Evolutionary conservation across 257 asterid genomes (phyloP), one percentile per base, ranked within the genome.

Genomic region (Salvia rosmarinus): DNA sequence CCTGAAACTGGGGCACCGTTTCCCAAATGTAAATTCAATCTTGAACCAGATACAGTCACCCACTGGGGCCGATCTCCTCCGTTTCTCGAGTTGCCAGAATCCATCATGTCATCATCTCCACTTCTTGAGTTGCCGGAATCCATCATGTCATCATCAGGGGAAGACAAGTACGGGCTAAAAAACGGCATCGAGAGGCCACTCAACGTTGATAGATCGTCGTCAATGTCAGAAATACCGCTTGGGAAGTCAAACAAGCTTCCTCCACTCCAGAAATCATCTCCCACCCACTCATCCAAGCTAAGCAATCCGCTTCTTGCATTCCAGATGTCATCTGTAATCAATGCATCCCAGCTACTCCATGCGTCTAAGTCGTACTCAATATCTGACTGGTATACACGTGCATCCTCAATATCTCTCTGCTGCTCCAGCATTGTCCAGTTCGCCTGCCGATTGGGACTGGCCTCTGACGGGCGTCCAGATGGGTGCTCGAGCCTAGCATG

Each of bases 401-500:
- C 82, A 74, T 90, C 96, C 52, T 77, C 89, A 0, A 82, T 52
- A 40, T 84, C 89, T 57, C 81, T 80, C 67, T 85, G 84, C 19
- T 55, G 82, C 83, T 89, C 88, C 73, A 90, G 54, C 49, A 60
- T 47, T 20, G 59, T 69, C 98, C 98, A 92, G 51, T 85, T 82
- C 10, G 81, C 68, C 66, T 79, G 81, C 8, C 92, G 85, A 60
- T 74, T 65, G 3, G 85, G 80, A 28, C 81, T 80, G 20, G 81
- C 86, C 72, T 80, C 90, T 1, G 95, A 81, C 14, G 96, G 98
- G 54, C 81, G 81, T 28, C 50, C 65, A 34, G 42, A 37, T 6
- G 96, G 96, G 73, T 91, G 98, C 69, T 79, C 83, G 6, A 60
- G 44, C 77, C 95, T 77, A 25, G 98, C 98, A 81, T 91, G 98